Base-by-base conservation (phyloP, 192 early-diverging fungal genomes). In the Rhizophagus sp. region DNA sequence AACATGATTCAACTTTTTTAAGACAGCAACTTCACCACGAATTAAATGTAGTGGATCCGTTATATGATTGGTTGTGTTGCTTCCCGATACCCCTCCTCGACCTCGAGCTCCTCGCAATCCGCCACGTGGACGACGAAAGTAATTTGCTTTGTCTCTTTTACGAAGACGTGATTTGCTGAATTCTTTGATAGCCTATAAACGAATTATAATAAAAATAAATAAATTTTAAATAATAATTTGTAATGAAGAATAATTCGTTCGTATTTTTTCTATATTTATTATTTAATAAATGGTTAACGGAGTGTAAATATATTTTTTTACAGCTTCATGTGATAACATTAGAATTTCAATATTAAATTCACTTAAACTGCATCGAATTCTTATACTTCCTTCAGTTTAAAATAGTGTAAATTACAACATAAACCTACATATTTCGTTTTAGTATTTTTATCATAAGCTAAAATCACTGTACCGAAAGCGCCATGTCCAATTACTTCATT, bases 1-100 rank as follows among this genome's bases (percentile, higher is more conserved):
- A 2, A 83, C 86, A 81, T 99, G 98, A 75, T 94, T 85, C 12
- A 99, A 88, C 83, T 98, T 98, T 83, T 99, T 98, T 52, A 97
- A 87, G 27, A 99, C 94, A 11, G 97, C 98, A 41, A 98, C 89
- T 83, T 99, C 98, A 0, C 90, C 87, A 24, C 94, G 88, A 41
- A 99, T 94, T 34, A 97, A 87, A 74, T 95, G 92, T 52, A 99
- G 88, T 12, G 97, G 96, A 78, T 95, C 94, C 2, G 64, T 73
- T n/a, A 65, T 25, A 34, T 25, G 78, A 61, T 65, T 62, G 71
- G 15, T 78, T 66, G 65, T 84, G 85, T 15, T 85, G 80, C n/a
- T 84, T 80, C 7, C 86, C 83, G 11, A 6, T 13, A 88, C 67
- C 13, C 15, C 85, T 8, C 90, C 92, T 22, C 83, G 86, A 33